Base-by-base conservation (phyloP, 306 rosid genomes). In the Quillaja saponaria region DNA sequence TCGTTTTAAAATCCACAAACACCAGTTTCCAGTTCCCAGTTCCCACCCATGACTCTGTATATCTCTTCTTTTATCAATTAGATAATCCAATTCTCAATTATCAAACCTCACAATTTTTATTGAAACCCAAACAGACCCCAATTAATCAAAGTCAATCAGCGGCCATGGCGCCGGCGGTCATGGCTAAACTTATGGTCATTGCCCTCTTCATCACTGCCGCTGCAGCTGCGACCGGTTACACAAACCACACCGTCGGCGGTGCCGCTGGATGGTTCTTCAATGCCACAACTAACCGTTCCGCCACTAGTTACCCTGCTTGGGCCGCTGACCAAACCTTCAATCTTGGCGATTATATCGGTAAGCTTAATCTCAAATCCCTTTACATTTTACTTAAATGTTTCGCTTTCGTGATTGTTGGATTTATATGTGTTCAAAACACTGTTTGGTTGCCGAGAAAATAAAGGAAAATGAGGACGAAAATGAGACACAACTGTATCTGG, bases 301-400 rank as follows among this genome's bases (percentile, higher is more conserved):
- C 86, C 61, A 19, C 92, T 2, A 86, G 88, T 64, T 91, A 88
- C 87, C 63, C 92, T 51, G 28, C 77, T 34, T 91, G 98, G 98
- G 87, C 96, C 7, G 75, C 87, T 5, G n/a, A 42, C 11, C 85
- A 82, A 53, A 78, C 80, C 48, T 91, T 91, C 85, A 74, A 72
- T 58, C 96, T 91, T 16, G 95, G 98, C 42, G 98, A 91, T 66
- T 86, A 13, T 69, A 90, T 91, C 75, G 76, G 98, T 91, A 73
- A 78, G 71, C 47, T 63, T 71, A 10, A 10, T 64, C 73, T 1
- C n/a, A n/a, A n/a, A n/a, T n/a, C n/a, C n/a, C 57, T 13, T 4
- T 25, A 49, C 19, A 0, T 40, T 3, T 7, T 13, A 2, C 3
- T 6, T 17, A 17, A 37, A 8, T 3, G 44, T 34, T 40, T 42